Percentiles rank a stretch among this genome's conserved stretches.
Evolutionary conservation across 2,329 filamentous ascomycete species (phyloP).

Genomic region (Colletotrichum spinosum): DNA sequence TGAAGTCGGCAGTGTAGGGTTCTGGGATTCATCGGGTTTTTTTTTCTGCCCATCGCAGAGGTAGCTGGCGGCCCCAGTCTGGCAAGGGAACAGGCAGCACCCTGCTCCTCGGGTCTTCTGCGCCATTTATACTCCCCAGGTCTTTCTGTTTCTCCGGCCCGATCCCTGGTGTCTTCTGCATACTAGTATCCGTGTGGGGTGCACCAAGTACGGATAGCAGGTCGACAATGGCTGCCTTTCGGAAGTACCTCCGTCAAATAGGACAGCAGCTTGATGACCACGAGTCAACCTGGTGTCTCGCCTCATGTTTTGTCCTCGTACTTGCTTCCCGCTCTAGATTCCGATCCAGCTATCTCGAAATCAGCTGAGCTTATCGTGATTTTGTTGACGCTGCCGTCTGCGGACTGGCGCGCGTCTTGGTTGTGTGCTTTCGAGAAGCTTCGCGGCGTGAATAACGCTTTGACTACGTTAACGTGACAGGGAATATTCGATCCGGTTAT

Average conservation of each 20-base stretch:
- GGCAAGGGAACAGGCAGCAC: background rate
- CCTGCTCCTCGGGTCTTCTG: conserved; percentile 11
- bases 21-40: conserved; percentile 5
- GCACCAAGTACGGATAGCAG: background rate
- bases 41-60: conserved; percentile 15
- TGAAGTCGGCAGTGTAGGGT: conserved; percentile 1
- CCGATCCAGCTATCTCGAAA: background rate
- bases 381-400: background rate
- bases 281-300: conserved; percentile 29
- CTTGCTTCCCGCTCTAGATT: conserved; percentile 2
- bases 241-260: conserved; percentile 4
- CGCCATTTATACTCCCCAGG: conserved; percentile 1
- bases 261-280: background rate
- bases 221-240: background rate
- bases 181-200: background rate
- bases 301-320: conserved; percentile 17
- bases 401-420: background rate
- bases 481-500: no score
- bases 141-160: conserved; percentile 20
- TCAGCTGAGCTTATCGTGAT: conserved; percentile 10
- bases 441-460: background rate
- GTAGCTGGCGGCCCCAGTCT: conserved; percentile 3
- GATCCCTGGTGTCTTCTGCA: background rate
- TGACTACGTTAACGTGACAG: no score
- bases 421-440: background rate